Evolutionary conservation across 768 basidiomycete species (phyloP).

Genomic region (Amyloporia xantha): DNA sequence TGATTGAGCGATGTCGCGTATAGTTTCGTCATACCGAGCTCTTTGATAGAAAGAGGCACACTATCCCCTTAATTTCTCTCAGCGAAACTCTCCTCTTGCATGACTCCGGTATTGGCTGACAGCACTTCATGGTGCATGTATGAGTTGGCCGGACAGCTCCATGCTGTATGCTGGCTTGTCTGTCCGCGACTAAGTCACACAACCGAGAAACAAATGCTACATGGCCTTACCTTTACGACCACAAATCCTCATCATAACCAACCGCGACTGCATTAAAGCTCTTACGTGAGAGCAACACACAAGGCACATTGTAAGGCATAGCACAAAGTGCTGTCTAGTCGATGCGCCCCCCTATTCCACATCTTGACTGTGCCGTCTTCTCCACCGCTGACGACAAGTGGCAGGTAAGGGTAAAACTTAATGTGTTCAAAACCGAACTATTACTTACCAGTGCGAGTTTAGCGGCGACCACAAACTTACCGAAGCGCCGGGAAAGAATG

Average conservation of each 20-base stretch:
- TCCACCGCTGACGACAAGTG: constrained; percentile 89
- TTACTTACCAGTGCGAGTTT: too few relatives aligned
- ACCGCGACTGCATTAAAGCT: constrained; percentile 90
- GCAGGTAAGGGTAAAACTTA: constrained; percentile 91
- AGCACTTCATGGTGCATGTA: constrained; percentile 93
- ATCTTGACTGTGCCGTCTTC: constrained; percentile 97
- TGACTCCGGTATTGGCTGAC: constrained; percentile 71
- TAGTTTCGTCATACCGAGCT: constrained; percentile 92
- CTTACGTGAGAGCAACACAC: constrained; percentile 78
- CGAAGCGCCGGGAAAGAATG: too few relatives aligned
- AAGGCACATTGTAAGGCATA: constrained; percentile 95
- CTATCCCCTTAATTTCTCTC: constrained; percentile 90
- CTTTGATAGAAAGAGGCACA: constrained; percentile 75
- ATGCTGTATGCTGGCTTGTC: constrained; percentile 94
- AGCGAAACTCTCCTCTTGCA: constrained; percentile 41
- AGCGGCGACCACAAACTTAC: too few relatives aligned
- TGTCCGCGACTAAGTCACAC: constrained; percentile 23
- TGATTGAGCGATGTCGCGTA: constrained; percentile 82
- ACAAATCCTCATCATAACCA: constrained; percentile 97
- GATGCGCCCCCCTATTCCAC: constrained; percentile 95
- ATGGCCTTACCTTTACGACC: constrained; percentile 66
- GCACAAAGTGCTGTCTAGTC: constrained; percentile 92
- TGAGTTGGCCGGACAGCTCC: constrained; percentile 91
- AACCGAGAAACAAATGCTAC: not conserved
- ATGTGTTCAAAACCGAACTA: too few relatives aligned